phyloP scores from a whole-genome alignment of 129 eudicot species.

The Saussurea involucrata region DNA sequence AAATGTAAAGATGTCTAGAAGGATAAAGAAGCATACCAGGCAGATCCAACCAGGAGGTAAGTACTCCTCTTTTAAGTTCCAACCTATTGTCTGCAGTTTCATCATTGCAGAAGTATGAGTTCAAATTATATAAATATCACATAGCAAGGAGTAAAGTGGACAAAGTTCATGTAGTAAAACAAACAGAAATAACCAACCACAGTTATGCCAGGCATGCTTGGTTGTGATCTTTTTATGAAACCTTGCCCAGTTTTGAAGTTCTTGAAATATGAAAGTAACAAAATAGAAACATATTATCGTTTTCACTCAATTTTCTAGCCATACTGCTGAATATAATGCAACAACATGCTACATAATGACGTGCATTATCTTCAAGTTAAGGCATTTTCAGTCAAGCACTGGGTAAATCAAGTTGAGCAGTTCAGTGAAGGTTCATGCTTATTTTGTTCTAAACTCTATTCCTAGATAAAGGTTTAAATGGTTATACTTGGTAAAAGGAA shows the following conservation, averaged over 20 bases:
- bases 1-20: not conserved
- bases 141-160: not conserved
- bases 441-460: not conserved
- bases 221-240: not conserved
- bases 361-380: not conserved
- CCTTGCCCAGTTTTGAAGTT: not conserved
- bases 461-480: not conserved
- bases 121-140: not conserved
- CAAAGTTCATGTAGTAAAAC: not conserved
- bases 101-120: not conserved
- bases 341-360: not conserved
- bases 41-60: slow-evolving; percentile 96
- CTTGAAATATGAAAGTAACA: not conserved
- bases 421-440: not conserved
- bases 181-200: not conserved
- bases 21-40: slow-evolving; percentile 50
- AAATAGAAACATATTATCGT: not conserved
- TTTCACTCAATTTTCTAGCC: not conserved
- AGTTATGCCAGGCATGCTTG: not conserved
- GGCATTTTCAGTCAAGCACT: not conserved
- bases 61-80: slow-evolving; percentile 80
- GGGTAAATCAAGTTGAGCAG: too few species aligned
- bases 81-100: slow-evolving; percentile 80
- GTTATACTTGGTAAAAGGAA: not conserved
- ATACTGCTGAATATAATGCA: not conserved